Base-by-base conservation (phyloP, 768 basidiomycete species). In the Mycena rosella region DNA sequence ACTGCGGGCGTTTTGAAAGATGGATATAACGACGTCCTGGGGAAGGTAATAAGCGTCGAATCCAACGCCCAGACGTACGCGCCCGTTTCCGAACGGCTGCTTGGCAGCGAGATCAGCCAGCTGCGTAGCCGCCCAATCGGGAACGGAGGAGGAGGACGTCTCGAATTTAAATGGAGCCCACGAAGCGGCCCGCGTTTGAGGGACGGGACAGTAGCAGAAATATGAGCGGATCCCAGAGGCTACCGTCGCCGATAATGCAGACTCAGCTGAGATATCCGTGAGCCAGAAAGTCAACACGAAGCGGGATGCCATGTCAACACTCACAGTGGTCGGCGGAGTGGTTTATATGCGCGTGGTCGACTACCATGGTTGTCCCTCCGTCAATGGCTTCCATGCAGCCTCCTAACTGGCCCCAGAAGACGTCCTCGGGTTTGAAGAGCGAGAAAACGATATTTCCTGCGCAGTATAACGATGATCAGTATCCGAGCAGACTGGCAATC, bases 341-440 rank as follows among this genome's bases (percentile, higher is more conserved):
- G 34, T 57, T 66, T 13, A 67, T 67, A 20, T 70, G 65, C 26
- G 69, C 69, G 44, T 70, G 69, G 53, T 70, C 69, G 11, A 70
- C 65, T 3, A 70, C 60, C 38, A 45, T 70, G 0, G 69, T 70
- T 9, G 45, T 49, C 5, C 69, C 69, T 18, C 32, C 59, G 47
- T 70, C 69, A 34, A 70, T 36, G 7, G 65, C 49, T 49, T 70
- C 69, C 56, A 70, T n/a, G 22, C 65, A 66, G 7, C 65, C 65
- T 9, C 65, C 64, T 32, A 70, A 29, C 54, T 66, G 38, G 10
- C 69, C 69, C 69, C 69, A 70, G 53, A 66, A 70, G 4, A 67
- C 47, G 15, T 70, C 69, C 5, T 70, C 49, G 14, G 69, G 47
- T 5, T 36, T 67, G 56, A 63, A 70, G 8, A 70, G 52, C 0